Evolutionary conservation across 2,329 filamentous ascomycete genomes (phyloP).

Genomic region (Cercospora berteroae): DNA sequence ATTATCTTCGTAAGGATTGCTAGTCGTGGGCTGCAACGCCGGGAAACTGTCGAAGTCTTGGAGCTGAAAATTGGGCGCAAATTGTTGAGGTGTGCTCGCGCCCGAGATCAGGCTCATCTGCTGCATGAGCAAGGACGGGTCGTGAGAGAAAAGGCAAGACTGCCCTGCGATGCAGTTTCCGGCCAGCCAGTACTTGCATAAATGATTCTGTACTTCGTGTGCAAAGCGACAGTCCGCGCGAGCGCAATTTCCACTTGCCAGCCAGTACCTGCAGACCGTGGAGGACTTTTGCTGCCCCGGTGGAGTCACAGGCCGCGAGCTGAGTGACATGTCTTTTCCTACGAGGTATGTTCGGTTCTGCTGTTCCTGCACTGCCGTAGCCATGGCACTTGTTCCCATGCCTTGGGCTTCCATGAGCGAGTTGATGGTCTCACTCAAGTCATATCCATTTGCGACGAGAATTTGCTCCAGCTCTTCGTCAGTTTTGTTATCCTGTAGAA

Average conservation of each 20-base stretch:
- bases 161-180: conserved; percentile 92
- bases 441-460: conserved; percentile 84
- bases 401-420: conserved; percentile 76
- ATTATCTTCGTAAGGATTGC: conserved; percentile 45
- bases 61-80: conserved; percentile 70
- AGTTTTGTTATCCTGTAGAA: conserved; percentile 80
- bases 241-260: conserved; percentile 92
- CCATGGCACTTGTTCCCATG: conserved; percentile 43
- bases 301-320: conserved; percentile 71
- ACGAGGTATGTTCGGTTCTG: conserved; percentile 66
- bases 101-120: conserved; percentile 70
- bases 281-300: conserved; percentile 74
- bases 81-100: conserved; percentile 60
- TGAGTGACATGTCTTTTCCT: conserved; percentile 81
- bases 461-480: conserved; percentile 96
- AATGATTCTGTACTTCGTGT: conserved; percentile 89
- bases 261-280: conserved; percentile 94
- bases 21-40: conserved; percentile 56
- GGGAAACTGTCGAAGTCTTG: conserved; percentile 86
- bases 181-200: conserved; percentile 99
- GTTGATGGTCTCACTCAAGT: conserved; percentile 86
- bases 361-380: conserved; percentile 34
- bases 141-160: conserved; percentile 95
- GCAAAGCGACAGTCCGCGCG: conserved; percentile 95
- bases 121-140: conserved; percentile 81